phyloP scores from a whole-genome alignment of 306 rosid species.

The Crotalaria pallida region DNA sequence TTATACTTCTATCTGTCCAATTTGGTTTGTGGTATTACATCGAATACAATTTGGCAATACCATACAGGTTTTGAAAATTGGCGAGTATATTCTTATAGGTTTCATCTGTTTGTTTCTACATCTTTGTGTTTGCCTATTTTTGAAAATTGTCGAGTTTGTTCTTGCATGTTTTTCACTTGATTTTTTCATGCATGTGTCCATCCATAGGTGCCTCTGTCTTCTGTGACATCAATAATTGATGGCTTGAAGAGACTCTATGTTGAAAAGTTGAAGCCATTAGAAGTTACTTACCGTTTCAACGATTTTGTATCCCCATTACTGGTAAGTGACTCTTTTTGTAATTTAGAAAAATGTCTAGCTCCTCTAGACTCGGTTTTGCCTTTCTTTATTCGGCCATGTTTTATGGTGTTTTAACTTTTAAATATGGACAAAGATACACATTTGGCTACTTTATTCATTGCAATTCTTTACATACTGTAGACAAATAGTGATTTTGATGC shows the following conservation, averaged over 20 bases:
- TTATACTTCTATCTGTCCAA: no score
- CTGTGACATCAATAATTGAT: conserved; percentile 80
- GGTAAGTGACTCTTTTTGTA: conserved; percentile 38
- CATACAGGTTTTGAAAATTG: background rate
- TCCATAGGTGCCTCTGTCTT: conserved; percentile 61
- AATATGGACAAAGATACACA: background rate
- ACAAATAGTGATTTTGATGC: conserved; percentile 90
- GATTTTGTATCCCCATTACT: conserved; percentile 83
- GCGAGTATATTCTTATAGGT: background rate
- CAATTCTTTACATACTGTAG: conserved; percentile 35
- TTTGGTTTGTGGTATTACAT: no score
- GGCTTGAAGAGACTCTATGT: conserved; percentile 81
- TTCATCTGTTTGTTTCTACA: background rate
- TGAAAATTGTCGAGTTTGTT: background rate
- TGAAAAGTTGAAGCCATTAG: conserved; percentile 86
- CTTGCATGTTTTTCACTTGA: background rate
- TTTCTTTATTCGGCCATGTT: background rate
- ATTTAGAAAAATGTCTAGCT: background rate
- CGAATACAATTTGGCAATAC: no score
- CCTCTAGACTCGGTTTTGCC: background rate
- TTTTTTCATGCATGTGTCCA: conserved; percentile 10
- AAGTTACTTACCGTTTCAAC: conserved; percentile 70
- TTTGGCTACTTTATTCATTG: conserved; percentile 5
- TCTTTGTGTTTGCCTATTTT: no score
- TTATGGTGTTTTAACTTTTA: conserved; percentile 8